Conservation (phyloP, 192 early-diverging fungal genomes). For the Helicostylum pulchrum region DNA sequence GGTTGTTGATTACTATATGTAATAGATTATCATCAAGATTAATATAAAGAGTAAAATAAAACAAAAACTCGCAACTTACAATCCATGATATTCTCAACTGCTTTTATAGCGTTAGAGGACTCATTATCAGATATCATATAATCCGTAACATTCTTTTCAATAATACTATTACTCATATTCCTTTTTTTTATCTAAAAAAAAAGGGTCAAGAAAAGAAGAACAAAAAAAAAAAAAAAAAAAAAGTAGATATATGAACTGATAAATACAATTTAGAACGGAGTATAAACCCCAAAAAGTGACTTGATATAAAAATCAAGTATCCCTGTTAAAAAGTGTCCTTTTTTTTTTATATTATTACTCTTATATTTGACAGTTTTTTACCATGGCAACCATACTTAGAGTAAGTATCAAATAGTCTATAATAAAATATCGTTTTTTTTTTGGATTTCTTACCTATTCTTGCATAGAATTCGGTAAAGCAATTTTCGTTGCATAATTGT, state of each 20-base stretch:
- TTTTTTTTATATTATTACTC: neutral
- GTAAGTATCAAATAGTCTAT: neutral
- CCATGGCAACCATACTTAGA: neutral
- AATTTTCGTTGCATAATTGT: neutral
- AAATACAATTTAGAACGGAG: too few species aligned
- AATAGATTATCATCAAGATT: neutral
- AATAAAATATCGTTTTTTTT: neutral
- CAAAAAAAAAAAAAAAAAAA: neutral
- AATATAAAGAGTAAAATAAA: neutral
- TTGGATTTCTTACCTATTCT: neutral
- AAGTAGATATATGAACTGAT: too few species aligned
- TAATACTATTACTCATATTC: neutral
- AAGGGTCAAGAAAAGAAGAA: neutral
- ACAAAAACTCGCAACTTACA: conserved; percentile 1
- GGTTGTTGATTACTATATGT: conserved; percentile 18
- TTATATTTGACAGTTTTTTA: neutral
- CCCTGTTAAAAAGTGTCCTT: neutral
- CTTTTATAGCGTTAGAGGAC: neutral
- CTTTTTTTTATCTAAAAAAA: neutral
- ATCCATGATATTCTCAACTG: neutral
- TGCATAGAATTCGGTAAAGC: neutral
- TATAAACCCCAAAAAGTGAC: too few species aligned
- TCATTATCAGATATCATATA: conserved; percentile 21
- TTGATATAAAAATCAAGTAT: too few species aligned
- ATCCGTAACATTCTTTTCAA: conserved; percentile 21